These are phyloP conservation scores for Sporisorium exsertum DNA, from an alignment of 1,284 basidiomycete genomes.

Conservation along the genomic window DNA sequence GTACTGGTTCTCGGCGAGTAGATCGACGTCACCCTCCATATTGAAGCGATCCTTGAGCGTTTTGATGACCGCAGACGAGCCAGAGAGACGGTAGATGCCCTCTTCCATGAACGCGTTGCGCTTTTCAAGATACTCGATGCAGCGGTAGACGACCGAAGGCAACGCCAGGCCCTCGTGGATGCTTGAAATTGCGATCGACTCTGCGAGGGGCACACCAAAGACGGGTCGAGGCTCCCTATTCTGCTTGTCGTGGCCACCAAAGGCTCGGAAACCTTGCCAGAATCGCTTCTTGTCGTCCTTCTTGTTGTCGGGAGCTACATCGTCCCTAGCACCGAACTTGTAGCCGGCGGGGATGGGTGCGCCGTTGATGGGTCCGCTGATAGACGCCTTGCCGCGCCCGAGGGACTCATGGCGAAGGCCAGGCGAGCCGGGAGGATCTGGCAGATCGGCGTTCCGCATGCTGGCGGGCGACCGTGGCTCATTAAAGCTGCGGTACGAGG, in stretches of 20 bases:
- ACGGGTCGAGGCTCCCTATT: slow-evolving; percentile 72
- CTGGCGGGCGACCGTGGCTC: slow-evolving; percentile 40
- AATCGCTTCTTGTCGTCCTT: slow-evolving; percentile 67
- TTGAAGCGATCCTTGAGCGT: slow-evolving; percentile 92
- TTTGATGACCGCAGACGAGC: slow-evolving; percentile 83
- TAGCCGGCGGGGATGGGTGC: slow-evolving; percentile 86
- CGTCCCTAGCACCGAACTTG: slow-evolving; percentile 75
- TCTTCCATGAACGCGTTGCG: slow-evolving; percentile 95
- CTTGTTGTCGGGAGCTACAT: slow-evolving; percentile 25
- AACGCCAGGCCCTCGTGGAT: slow-evolving; percentile 79
- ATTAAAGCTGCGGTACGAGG: slow-evolving; percentile 42
- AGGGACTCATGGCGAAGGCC: slow-evolving; percentile 30
- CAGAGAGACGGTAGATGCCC: slow-evolving; percentile 88
- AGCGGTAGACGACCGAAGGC: slow-evolving; percentile 93
- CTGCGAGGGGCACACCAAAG: slow-evolving; percentile 88
- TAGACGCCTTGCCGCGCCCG: slow-evolving; percentile 73
- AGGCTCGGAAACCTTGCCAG: slow-evolving; percentile 60
- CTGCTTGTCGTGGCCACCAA: slow-evolving; percentile 46
- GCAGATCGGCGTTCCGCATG: slow-evolving; percentile 17
- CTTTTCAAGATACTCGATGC: slow-evolving; percentile 73
- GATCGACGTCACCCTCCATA: slow-evolving; percentile 71
- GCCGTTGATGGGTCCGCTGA: slow-evolving; percentile 88
- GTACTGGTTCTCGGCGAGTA: slow-evolving; percentile 55
- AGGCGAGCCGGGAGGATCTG: slow-evolving; percentile 44
- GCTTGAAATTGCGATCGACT: slow-evolving; percentile 87